phyloP scores from a whole-genome alignment of 2,329 filamentous ascomycete genomes.

The Botrytis cinerea region DNA sequence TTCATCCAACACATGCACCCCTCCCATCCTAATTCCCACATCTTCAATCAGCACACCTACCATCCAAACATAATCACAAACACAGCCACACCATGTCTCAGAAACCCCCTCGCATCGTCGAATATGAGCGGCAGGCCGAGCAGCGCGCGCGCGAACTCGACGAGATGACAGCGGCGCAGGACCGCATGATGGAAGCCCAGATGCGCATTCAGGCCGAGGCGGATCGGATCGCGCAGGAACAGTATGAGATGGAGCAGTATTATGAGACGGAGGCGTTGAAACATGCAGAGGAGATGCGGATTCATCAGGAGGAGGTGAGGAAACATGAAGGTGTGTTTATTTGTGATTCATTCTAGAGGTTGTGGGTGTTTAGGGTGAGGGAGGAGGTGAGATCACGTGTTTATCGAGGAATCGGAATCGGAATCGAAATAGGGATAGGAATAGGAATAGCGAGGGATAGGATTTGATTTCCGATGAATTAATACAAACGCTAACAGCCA shows the following conservation, averaged over 20 bases:
- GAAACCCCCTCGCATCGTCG: constrained; percentile 38
- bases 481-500: neutral
- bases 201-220: constrained; percentile 34
- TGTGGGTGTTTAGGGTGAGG: too few relatives aligned
- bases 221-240: constrained; percentile 40
- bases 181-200: constrained; percentile 36
- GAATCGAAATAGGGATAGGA: neutral
- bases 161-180: constrained; percentile 30
- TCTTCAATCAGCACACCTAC: neutral
- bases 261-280: constrained; percentile 40
- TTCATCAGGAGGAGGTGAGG: constrained; percentile 39
- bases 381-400: neutral
- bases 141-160: constrained; percentile 37
- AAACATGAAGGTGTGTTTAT: constrained; percentile 34
- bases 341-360: neutral
- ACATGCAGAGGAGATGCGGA: constrained; percentile 39
- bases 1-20: neutral
- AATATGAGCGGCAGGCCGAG: constrained; percentile 40
- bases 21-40: too few relatives aligned
- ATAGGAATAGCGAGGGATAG: too few relatives aligned
- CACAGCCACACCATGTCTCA: neutral
- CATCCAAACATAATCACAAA: neutral
- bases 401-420: too few relatives aligned
- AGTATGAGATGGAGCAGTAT: constrained; percentile 41
- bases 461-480: too few relatives aligned